phyloP scores from a whole-genome alignment of 2,329 filamentous ascomycete species.

The Plectosphaerella plurivora region DNA sequence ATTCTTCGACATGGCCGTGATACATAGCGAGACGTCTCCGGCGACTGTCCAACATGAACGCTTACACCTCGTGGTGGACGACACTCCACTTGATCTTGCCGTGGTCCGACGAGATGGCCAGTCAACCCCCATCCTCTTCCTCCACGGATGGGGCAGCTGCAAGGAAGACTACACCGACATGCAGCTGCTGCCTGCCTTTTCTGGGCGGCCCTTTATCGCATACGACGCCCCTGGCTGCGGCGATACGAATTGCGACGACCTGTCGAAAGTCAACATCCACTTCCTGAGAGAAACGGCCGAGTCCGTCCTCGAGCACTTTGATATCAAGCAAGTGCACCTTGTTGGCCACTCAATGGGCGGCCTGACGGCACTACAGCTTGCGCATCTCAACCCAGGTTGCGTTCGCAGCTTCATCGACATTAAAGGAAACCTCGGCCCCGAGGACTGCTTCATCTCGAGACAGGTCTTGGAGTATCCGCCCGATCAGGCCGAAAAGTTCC shows the following conservation, averaged over 20 bases:
- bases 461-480: slow-evolving; percentile 12
- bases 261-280: slow-evolving; percentile 9
- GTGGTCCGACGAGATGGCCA: neutral
- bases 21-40: too few relatives aligned
- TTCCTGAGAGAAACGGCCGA: slow-evolving; percentile 15
- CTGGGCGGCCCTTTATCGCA: slow-evolving; percentile 12
- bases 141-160: slow-evolving; percentile 19
- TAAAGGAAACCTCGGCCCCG: slow-evolving; percentile 19
- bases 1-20: too few relatives aligned
- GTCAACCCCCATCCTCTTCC: slow-evolving; percentile 12
- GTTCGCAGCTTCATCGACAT: slow-evolving; percentile 18
- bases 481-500: neutral
- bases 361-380: slow-evolving; percentile 14
- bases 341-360: slow-evolving; percentile 23
- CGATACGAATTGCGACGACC: slow-evolving; percentile 10
- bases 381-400: slow-evolving; percentile 1
- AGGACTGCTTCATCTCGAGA: slow-evolving; percentile 20
- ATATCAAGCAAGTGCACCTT: slow-evolving; percentile 13
- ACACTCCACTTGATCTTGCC: slow-evolving; percentile 16
- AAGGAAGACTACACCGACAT: slow-evolving; percentile 21
- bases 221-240: slow-evolving; percentile 19
- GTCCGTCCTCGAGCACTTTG: slow-evolving; percentile 10
- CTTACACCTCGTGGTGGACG: neutral
- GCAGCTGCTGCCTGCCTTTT: slow-evolving; percentile 10
- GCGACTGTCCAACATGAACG: too few relatives aligned